Base-by-base conservation (phyloP, 1,139 yeast genomes). In the Suhomyces maxii region DNA sequence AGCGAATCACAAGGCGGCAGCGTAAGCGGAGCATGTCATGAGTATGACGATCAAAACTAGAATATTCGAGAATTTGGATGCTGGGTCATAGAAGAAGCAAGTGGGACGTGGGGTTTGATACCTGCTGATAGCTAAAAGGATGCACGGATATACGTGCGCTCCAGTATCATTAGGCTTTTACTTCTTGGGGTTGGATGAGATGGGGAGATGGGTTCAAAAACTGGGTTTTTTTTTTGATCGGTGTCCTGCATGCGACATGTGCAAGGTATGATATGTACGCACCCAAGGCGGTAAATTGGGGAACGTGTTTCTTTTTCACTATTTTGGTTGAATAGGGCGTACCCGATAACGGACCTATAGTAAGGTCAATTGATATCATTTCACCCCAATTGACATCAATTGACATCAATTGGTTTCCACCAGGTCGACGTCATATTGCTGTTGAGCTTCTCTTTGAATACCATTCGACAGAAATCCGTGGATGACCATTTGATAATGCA, bases 191-290 rank as follows among this genome's bases (percentile, higher is more conserved):
- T 18, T 18, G 23, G 23, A 18, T 18, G 23, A 18, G 23, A 18
- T 26, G 30, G 9, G 7, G 30, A 7, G 30, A 26, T 28, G 31
- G 11, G 11, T 9, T 28, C 9, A 28, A 28, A 28, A 28, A 9
- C 11, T 7, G 4, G 11, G 7, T 26, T 26, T 26, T 28, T 28
- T 28, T 28, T 28, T 28, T 28, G 4, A 28, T 28, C n/a, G n/a
- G 31, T 30, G 11, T 37, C 43, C 44, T 44, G 47, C 47, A 44
- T n/a, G 36, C 35, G 14, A 25, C 31, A n/a, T 35, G 46, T 35
- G 36, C 47, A 41, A 43, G 42, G 49, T 46, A 46, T 43, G 49
- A 40, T 44, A 36, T 42, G 41, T 46, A 46, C 49, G 45, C 47
- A 43, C 45, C 45, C 14, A 34, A 42, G 30, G 34, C 39, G 31